Evolutionary conservation across 2,329 filamentous ascomycete species (phyloP).

Genomic region (Beauveria medogensis): DNA sequence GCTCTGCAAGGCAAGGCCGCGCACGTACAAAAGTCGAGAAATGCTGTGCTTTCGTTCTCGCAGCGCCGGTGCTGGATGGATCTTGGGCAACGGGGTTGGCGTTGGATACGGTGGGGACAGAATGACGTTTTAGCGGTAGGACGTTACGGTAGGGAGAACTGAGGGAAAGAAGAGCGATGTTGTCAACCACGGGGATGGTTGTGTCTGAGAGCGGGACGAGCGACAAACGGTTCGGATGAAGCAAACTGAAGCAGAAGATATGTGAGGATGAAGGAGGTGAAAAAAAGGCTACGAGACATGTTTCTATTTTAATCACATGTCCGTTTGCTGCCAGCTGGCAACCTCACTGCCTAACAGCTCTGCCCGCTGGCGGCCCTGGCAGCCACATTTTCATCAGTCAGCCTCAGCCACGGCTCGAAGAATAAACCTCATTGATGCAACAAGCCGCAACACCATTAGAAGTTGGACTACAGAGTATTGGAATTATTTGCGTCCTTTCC

Average conservation of each 20-base stretch:
- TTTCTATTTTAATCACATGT: background rate
- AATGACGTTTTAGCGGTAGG: constrained; percentile 21
- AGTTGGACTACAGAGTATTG: background rate
- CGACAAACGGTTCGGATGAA: background rate
- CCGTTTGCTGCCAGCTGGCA: background rate
- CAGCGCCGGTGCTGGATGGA: constrained; percentile 17
- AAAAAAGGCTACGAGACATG: background rate
- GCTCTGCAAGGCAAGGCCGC: background rate
- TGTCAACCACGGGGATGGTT: background rate
- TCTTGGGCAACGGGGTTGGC: constrained; percentile 17
- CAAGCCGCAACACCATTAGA: background rate
- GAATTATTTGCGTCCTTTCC: too few species aligned
- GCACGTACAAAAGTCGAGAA: constrained; percentile 5
- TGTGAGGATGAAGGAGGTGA: background rate
- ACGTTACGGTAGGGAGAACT: background rate
- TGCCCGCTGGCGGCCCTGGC: background rate
- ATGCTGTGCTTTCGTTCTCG: constrained; percentile 4
- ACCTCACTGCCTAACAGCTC: background rate
- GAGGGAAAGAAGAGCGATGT: background rate
- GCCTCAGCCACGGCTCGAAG: background rate
- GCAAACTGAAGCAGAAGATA: background rate
- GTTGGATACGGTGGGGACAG: constrained; percentile 22
- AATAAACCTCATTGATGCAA: background rate
- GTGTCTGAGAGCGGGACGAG: background rate
- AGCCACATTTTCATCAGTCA: background rate